Evolutionary conservation across 1,139 yeast species (phyloP), one percentile per base, ranked within the genome.

Genomic region (Candida tropicalis): DNA sequence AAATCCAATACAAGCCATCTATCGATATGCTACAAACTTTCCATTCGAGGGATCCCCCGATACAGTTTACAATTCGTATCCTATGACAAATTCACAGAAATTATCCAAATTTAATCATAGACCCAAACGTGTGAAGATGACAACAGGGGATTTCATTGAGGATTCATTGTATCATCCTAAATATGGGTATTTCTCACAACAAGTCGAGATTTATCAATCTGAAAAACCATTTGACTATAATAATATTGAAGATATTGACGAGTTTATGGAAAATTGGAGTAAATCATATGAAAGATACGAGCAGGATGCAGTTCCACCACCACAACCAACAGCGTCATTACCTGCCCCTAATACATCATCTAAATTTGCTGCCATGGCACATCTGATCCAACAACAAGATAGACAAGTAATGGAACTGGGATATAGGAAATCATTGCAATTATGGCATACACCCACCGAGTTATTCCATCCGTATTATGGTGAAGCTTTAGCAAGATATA

Each of bases 361-460:
- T 0, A 62, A 57, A 39, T 58, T 68, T 48, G 78, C 74, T 5
- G 45, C 53, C n/a, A 50, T 62, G 27, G 76, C 78, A 7, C 62
- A 66, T 22, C 34, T 38, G 18, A 38, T 41, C 12, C 54, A 61
- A 16, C 73, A 69, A 50, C 58, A 54, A 39, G 50, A 47, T 13
- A 46, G 50, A 3, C 40, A 49, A 17, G 39, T 45, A 7, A 51
- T 51, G 9, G 32, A 43, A 11, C 33, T 54, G 40, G 23, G 48
- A 53, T 26, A 34, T 25, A 52, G 61, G 10, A 68, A 67, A 43
- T 70, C 81, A 13, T 63, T 84, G 17, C 96, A 88, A 60, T 66
- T 87, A 38, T 88, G 96, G 96, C 96, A 88, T 57, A 88, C 96
- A 0, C 96, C 96, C 0, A 86, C 95, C 0, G 96, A 88, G 60